A percentile compares a stretch with the other conserved stretches of the same genome.
Evolutionary conservation across 805 yeast species (phyloP).

Genomic region (Candida verbasci): DNA sequence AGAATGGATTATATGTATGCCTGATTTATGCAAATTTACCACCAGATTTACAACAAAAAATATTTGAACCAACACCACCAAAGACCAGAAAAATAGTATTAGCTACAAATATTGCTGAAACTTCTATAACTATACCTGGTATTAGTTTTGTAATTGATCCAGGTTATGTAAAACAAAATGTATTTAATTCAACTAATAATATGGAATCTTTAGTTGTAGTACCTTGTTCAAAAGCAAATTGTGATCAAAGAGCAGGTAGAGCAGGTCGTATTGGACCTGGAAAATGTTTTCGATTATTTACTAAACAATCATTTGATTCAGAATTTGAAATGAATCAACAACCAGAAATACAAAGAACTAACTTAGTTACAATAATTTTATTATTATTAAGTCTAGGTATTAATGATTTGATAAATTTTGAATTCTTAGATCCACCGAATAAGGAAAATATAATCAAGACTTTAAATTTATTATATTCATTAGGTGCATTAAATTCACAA

Average conservation of each 20-base stretch:
- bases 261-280: slow-evolving; percentile 48
- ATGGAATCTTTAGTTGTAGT: slow-evolving; percentile 45
- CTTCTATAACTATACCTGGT: slow-evolving; percentile 44
- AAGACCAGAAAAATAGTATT: slow-evolving; percentile 79
- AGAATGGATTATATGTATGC: slow-evolving; percentile 58
- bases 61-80: slow-evolving; percentile 84
- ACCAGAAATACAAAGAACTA: slow-evolving; percentile 89
- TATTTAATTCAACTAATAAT: slow-evolving; percentile 36
- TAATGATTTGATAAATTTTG: slow-evolving; percentile 74
- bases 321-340: slow-evolving; percentile 78
- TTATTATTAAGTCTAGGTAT: slow-evolving; percentile 80
- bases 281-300: slow-evolving; percentile 68
- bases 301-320: slow-evolving; percentile 73
- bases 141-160: slow-evolving; percentile 41
- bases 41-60: slow-evolving; percentile 70
- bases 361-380: slow-evolving; percentile 71
- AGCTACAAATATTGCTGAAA: slow-evolving; percentile 85
- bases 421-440: slow-evolving; percentile 89
- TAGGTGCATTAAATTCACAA: slow-evolving; percentile 79
- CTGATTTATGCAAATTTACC: slow-evolving; percentile 93
- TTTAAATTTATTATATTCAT: slow-evolving; percentile 72
- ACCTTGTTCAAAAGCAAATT: slow-evolving; percentile 43
- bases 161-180: slow-evolving; percentile 43
- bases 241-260: slow-evolving; percentile 45
- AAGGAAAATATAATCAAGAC: slow-evolving; percentile 68